These are phyloP conservation scores for Laetiporus sulphureus DNA, from an alignment of 1,284 basidiomycete species.

Conservation along the genomic window DNA sequence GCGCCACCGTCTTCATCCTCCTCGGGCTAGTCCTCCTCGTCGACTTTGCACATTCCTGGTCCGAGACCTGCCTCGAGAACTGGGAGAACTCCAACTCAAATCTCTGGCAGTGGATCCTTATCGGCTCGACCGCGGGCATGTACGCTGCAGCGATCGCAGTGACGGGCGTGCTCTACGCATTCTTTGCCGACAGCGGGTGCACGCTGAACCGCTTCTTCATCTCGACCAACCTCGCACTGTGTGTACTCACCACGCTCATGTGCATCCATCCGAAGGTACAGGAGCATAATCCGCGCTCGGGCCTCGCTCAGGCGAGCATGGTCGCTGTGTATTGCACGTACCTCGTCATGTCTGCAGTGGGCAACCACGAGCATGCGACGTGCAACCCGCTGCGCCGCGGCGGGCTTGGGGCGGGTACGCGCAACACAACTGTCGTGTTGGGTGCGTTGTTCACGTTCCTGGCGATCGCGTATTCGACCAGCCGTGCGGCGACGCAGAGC, in stretches of 20 bases:
- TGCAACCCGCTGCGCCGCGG: slow-evolving; percentile 84
- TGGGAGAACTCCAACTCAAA: slow-evolving; percentile 89
- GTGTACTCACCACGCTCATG: slow-evolving; percentile 75
- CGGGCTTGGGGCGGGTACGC: slow-evolving; percentile 55
- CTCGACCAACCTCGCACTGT: slow-evolving; percentile 85
- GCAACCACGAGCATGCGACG: slow-evolving; percentile 79
- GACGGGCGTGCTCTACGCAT: slow-evolving; percentile 86
- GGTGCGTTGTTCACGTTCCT: slow-evolving; percentile 97
- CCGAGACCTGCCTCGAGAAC: slow-evolving; percentile 92
- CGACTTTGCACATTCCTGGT: slow-evolving; percentile 99
- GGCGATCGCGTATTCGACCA: slow-evolving; percentile 97
- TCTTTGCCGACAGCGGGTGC: slow-evolving; percentile 86
- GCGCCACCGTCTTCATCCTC: slow-evolving; percentile 92
- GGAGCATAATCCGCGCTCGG: slow-evolving; percentile 90
- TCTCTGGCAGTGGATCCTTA: slow-evolving; percentile 94
- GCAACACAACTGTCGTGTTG: slow-evolving; percentile 84
- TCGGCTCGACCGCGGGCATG: slow-evolving; percentile 89
- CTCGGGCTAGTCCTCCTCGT: slow-evolving; percentile 96
- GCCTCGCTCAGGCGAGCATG: slow-evolving; percentile 94
- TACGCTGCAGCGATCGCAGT: slow-evolving; percentile 81
- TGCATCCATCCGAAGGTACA: slow-evolving; percentile 87
- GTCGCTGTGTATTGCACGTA: slow-evolving; percentile 98
- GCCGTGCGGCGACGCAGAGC: slow-evolving; percentile 92
- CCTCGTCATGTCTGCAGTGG: slow-evolving; percentile 89
- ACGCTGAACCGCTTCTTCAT: slow-evolving; percentile 93